Base-by-base conservation (phyloP, 176 grass and related monocot species). In the Pontederia crassipes region DNA sequence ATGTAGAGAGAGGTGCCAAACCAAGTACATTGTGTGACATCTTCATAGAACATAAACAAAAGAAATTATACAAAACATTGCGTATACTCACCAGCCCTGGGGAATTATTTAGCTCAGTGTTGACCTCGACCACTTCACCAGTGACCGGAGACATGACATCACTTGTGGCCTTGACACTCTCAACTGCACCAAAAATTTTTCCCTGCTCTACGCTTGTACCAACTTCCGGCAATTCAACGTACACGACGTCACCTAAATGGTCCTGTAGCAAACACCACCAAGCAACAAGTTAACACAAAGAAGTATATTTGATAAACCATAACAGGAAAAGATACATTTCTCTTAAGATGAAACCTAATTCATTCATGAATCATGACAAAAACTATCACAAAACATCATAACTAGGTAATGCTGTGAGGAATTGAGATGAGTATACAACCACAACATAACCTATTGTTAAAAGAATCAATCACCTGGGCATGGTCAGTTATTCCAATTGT, bases 151-250 rank as follows among this genome's bases (percentile, higher is more conserved):
- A 88, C 66, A 84, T 79, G 12, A 96, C 61, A 74, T 96, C 91
- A 70, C 91, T 96, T 51, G 83, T 90, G 72, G 91, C 91, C 76
- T 96, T 96, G 29, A 96, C 92, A 79, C 92, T 96, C 79, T 96
- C 92, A 4, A 96, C 92, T 57, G 92, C 83, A 49, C 92, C 92
- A 13, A 96, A 96, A 71, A 73, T 82, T 8, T 77, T 66, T 60
- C 92, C 87, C 52, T 96, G 87, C 9, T 61, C 61, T 18, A 95
- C 83, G 61, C 13, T 72, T 9, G 27, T 17, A 52, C 92, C 92
- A 79, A 88, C 78, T 80, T 90, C 91, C 61, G 92, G 92, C 54
- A 96, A 69, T 64, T 96, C 92, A 63, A 88, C 92, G 64, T 80
- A 96, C 50, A 96, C 92, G 73, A 96, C 92, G 75, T 96, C 92